Evolutionary conservation across 2,329 filamentous ascomycete genomes (phyloP), one percentile per base, ranked within the genome.

Genomic region (Colletotrichum cuscutae): DNA sequence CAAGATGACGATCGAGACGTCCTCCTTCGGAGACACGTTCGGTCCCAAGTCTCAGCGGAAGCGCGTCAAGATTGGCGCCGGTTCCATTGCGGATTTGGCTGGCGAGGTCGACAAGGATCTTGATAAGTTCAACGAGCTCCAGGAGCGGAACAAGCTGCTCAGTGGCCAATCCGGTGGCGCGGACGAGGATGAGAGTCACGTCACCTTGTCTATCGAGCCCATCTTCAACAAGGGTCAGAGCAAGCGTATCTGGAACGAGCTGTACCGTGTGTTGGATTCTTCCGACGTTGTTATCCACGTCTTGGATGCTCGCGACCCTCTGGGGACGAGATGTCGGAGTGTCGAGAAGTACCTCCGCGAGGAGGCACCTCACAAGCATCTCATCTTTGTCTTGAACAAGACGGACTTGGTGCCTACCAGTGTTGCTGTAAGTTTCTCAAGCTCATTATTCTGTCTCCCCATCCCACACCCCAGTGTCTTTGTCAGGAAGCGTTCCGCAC

Each of bases 281-380:
- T 97, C 94, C 11, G 97, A 99, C 82, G 96, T 99, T 46, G 91
- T 99, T 58, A 93, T 99, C n/a, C 97, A 98, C 79, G 94, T 98
- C 15, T 86, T 98, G 1, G 96, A 98, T 82, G 95, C 95, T 53
- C 89, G 95, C 83, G 95, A 98, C 82, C 95, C 95, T 3, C 85
- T 96, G 12, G 97, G 97, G 42, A 98, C 97, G 19, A 89, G 97
- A 68, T 99, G 97, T 86, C 89, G 92, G 35, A 85, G 84, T 72
- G 80, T 86, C 15, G 94, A 99, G 81, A 98, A 98, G 80, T 98
- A 98, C 80, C 92, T 99, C 61, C 91, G 90, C 74, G 94, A 97
- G 76, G 97, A 99, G 80, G 96, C 95, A 19, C 95, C 95, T 8
- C 97, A 99, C 84, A 99, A 99, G 86, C 96, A 98, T 82, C 86